These are phyloP conservation scores for Phytopythium aichiense DNA, from an alignment of 352 stramenopile genomes.

Conservation along the genomic window DNA sequence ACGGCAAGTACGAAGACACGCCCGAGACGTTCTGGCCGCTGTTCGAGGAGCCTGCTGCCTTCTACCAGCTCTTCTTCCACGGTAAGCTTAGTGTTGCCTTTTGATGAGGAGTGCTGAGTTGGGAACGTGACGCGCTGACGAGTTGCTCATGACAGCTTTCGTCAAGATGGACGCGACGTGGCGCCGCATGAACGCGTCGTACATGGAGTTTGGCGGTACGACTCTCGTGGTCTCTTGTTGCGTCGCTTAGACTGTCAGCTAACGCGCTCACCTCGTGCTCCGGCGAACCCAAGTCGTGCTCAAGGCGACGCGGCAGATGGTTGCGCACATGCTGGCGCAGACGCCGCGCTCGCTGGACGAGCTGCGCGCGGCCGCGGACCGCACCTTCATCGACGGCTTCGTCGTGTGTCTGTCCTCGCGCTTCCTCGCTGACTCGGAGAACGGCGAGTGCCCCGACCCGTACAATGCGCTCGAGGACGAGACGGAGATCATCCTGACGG, in stretches of 20 bases:
- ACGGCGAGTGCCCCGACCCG: conserved; percentile 68
- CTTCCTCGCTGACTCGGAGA: conserved; percentile 63
- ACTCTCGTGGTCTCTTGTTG: not conserved
- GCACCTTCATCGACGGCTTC: conserved; percentile 71
- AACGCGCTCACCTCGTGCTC: conserved; percentile 5
- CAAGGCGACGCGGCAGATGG: conserved; percentile 59
- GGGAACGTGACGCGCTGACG: not conserved
- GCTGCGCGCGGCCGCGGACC: conserved; percentile 44
- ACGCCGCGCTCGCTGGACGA: conserved; percentile 49
- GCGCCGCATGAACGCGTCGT: conserved; percentile 74
- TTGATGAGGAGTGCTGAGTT: not conserved
- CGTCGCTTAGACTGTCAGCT: not conserved
- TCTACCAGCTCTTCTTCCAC: conserved; percentile 76
- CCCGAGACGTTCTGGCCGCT: conserved; percentile 55
- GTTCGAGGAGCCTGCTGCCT: conserved; percentile 81
- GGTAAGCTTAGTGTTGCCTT: conserved; percentile 15
- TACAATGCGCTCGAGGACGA: conserved; percentile 61
- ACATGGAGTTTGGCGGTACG: conserved; percentile 85
- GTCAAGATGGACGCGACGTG: conserved; percentile 84
- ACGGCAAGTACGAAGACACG: conserved; percentile 44
- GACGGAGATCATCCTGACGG: conserved; percentile 33
- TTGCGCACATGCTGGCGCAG: conserved; percentile 54
- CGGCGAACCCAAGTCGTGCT: conserved; percentile 55
- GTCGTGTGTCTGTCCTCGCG: conserved; percentile 41
- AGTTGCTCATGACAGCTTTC: conserved; percentile 32